phyloP scores from a whole-genome alignment of 345 rosid genomes.

The Arabidopsis thaliana region DNA sequence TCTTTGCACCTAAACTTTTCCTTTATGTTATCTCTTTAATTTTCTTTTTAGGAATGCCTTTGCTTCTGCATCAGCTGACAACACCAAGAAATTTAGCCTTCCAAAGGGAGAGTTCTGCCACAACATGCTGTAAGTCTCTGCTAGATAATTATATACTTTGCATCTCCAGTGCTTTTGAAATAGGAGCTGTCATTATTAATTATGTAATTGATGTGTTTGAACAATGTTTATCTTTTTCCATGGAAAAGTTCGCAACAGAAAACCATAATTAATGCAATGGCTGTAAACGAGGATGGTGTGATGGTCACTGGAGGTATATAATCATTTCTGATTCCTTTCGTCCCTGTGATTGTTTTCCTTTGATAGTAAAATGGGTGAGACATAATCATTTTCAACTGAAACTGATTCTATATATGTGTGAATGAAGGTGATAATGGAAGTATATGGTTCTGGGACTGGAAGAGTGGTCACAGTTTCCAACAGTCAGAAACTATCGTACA shows the following conservation, averaged over 20 bases:
- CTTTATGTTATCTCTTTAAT: constrained; percentile 13
- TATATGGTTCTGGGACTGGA: constrained; percentile 99
- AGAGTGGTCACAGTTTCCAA: constrained; percentile 97
- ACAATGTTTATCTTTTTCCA: background rate
- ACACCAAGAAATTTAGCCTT: constrained; percentile 87
- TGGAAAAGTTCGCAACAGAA: constrained; percentile 93
- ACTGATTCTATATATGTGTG: background rate
- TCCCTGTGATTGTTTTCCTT: background rate
- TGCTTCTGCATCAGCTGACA: constrained; percentile 99
- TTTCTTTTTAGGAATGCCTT: constrained; percentile 69
- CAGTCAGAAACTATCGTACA: constrained; percentile 95
- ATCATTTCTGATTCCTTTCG: background rate
- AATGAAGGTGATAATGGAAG: constrained; percentile 94
- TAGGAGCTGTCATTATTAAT: background rate
- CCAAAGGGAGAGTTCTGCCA: constrained; percentile 93
- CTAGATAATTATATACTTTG: background rate
- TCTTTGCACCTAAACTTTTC: constrained; percentile 13
- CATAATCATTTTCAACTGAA: background rate
- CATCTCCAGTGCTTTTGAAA: constrained; percentile 11
- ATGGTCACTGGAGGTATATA: constrained; percentile 87
- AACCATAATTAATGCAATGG: constrained; percentile 93
- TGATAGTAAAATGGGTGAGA: background rate
- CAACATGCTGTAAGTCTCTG: constrained; percentile 77
- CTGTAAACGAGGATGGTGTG: constrained; percentile 95
- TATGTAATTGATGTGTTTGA: background rate